These are phyloP conservation scores for Plasmodium gaboni DNA, from an alignment of 169 alveolate species.

Conservation along the genomic window DNA sequence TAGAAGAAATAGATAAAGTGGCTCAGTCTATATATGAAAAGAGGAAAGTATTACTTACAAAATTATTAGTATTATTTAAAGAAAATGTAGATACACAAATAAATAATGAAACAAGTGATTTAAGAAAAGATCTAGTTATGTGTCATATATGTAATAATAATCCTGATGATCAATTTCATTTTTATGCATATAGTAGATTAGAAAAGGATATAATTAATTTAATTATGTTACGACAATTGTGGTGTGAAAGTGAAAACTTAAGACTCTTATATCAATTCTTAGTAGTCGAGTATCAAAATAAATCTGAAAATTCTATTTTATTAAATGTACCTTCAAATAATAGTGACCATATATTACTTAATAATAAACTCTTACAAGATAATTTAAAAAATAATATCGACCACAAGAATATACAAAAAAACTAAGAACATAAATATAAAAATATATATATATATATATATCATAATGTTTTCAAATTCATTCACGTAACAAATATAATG, in stretches of 20 bases:
- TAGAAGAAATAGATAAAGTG: constrained; percentile 49
- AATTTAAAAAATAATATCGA: background rate
- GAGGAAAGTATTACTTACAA: constrained; percentile 25
- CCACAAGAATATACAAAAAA: background rate
- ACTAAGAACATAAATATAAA: background rate
- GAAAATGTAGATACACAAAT: constrained; percentile 68
- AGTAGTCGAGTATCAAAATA: constrained; percentile 52
- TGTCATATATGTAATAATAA: constrained; percentile 75
- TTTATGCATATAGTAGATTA: constrained; percentile 76
- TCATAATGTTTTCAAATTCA: background rate
- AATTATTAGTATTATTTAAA: constrained; percentile 56
- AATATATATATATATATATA: background rate
- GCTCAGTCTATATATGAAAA: constrained; percentile 60
- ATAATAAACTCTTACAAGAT: constrained; percentile 31
- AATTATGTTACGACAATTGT: constrained; percentile 61
- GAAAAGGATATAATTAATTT: constrained; percentile 73
- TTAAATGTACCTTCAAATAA: constrained; percentile 25
- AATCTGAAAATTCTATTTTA: constrained; percentile 51
- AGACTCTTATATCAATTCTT: constrained; percentile 49
- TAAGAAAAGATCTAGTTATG: constrained; percentile 71
- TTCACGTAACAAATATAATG: no score
- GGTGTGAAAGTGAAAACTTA: constrained; percentile 72
- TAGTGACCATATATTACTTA: constrained; percentile 1
- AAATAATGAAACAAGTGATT: constrained; percentile 73
- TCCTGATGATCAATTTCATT: constrained; percentile 76